Conservation (phyloP, 208 protist genomes). For the Trypanosoma scelopori region DNA sequence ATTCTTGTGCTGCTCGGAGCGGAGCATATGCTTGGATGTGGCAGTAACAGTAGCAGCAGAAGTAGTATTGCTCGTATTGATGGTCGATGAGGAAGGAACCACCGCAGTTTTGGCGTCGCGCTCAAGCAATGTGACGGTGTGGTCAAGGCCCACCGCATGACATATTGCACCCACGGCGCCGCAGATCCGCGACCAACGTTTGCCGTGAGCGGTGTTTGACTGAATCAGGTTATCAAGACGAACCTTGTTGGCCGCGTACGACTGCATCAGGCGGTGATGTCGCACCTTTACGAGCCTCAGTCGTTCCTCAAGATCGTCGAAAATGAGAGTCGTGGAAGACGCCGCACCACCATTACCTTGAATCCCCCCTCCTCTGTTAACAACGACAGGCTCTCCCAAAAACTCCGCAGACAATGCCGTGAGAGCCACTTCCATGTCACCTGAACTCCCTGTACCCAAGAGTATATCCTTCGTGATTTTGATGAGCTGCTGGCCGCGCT, state of each 20-base stretch:
- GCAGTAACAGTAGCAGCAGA: too few relatives aligned
- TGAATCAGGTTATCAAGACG: conserved; percentile 50
- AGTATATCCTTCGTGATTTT: conserved; percentile 45
- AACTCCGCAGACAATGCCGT: conserved; percentile 9
- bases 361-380: conserved; percentile 5
- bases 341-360: conserved; percentile 11
- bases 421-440: conserved; percentile 20
- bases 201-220: conserved; percentile 26
- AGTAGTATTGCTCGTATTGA: too few relatives aligned
- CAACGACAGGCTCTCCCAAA: background rate
- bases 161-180: conserved; percentile 21
- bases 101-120: conserved; percentile 7
- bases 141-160: conserved; percentile 28
- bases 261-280: conserved; percentile 39
- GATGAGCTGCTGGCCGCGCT: conserved; percentile 37
- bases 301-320: conserved; percentile 57
- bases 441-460: conserved; percentile 6
- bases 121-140: conserved; percentile 17
- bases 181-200: conserved; percentile 34
- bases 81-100: background rate
- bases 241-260: conserved; percentile 34
- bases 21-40: conserved; percentile 18
- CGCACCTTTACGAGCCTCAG: conserved; percentile 52
- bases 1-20: conserved; percentile 10
- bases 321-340: conserved; percentile 22